These are phyloP conservation scores for Phoma sp. DNA, from an alignment of 2,329 filamentous ascomycete species.

Conservation along the genomic window DNA sequence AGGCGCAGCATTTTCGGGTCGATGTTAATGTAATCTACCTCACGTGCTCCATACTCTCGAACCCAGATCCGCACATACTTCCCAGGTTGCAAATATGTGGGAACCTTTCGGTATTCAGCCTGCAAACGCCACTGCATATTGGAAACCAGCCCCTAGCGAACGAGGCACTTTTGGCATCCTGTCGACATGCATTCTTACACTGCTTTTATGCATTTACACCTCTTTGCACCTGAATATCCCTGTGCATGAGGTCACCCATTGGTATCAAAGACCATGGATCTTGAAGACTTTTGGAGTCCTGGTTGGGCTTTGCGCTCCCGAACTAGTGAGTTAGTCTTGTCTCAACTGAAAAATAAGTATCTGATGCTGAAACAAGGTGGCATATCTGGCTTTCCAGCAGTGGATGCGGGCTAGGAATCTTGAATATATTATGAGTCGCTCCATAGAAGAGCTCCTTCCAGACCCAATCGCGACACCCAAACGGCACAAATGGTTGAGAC, in stretches of 20 bases:
- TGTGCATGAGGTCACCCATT: not conserved
- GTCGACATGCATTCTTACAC: not conserved
- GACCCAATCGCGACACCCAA: too few species aligned
- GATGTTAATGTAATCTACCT: too few species aligned
- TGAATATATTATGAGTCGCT: not conserved
- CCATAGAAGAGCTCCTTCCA: too few species aligned
- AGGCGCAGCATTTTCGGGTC: too few species aligned
- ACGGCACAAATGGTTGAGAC: too few species aligned
- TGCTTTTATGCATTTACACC: not conserved
- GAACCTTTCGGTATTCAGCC: not conserved
- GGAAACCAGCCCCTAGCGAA: not conserved
- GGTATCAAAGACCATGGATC: not conserved
- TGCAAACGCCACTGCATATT: not conserved
- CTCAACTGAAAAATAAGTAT: not conserved
- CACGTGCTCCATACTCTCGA: too few species aligned
- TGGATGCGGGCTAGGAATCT: not conserved
- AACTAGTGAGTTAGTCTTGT: not conserved
- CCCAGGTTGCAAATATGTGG: not conserved
- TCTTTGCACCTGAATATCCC: not conserved
- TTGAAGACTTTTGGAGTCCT: not conserved
- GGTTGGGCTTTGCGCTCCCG: not conserved
- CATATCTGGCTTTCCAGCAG: not conserved
- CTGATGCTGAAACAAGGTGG: not conserved
- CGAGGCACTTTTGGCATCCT: not conserved
- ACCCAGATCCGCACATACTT: too few species aligned